Percentiles rank a stretch among this genome's conserved stretches.
phyloP scores from a whole-genome alignment of 2,329 filamentous ascomycete species.

The Orbilia blumenaviensis region DNA sequence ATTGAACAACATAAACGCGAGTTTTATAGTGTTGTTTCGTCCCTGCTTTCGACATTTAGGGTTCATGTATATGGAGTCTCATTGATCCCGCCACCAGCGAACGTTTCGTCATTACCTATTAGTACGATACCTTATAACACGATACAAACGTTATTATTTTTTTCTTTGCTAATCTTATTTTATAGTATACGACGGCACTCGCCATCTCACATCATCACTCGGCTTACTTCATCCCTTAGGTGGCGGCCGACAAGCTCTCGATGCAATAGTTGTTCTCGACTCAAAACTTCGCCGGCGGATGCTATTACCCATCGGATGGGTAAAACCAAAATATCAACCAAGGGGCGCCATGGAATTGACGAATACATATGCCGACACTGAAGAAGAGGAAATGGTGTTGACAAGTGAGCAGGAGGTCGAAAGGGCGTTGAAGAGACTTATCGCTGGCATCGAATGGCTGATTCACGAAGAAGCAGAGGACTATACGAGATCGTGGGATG shows the following conservation, averaged over 20 bases:
- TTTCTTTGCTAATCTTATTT: no score
- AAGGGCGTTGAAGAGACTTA: slow-evolving; percentile 41
- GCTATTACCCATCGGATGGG: slow-evolving; percentile 64
- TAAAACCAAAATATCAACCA: slow-evolving; percentile 50
- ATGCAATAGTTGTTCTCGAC: slow-evolving; percentile 64
- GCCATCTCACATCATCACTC: slow-evolving; percentile 57
- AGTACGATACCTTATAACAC: slow-evolving; percentile 8
- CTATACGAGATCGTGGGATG: slow-evolving; percentile 28
- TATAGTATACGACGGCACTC: slow-evolving; percentile 59
- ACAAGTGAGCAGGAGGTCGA: slow-evolving; percentile 48
- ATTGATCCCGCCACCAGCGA: slow-evolving; percentile 35
- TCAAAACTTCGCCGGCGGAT: slow-evolving; percentile 60
- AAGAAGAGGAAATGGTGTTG: slow-evolving; percentile 48
- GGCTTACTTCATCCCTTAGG: slow-evolving; percentile 64
- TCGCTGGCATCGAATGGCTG: slow-evolving; percentile 43
- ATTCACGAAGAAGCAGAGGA: slow-evolving; percentile 47
- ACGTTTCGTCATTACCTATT: slow-evolving; percentile 50
- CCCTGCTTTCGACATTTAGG: slow-evolving; percentile 44
- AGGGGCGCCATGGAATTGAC: background rate
- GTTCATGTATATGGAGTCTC: slow-evolving; percentile 50
- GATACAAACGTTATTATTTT: no score
- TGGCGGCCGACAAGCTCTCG: slow-evolving; percentile 62
- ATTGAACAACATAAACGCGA: background rate
- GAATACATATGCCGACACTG: slow-evolving; percentile 42
- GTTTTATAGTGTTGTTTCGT: slow-evolving; percentile 44